Conservation (phyloP, 1,284 basidiomycete species). For the Cutaneotrichosporon daszewskae region DNA sequence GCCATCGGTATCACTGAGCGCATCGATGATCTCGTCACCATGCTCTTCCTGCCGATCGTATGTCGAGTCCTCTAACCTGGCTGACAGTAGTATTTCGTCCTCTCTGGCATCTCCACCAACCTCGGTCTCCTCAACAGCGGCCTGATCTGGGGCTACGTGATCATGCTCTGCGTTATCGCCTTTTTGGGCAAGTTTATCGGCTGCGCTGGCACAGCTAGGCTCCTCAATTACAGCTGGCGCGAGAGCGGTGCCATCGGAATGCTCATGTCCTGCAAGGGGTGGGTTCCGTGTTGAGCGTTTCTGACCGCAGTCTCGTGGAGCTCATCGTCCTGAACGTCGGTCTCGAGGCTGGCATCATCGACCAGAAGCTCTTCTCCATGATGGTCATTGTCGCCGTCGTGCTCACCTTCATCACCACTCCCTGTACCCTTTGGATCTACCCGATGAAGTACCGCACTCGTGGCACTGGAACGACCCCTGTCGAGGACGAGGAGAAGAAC, state of each 20-base stretch:
- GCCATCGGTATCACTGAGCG: constrained; percentile 69
- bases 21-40: constrained; percentile 64
- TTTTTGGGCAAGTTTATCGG: constrained; percentile 71
- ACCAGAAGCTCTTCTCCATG: constrained; percentile 64
- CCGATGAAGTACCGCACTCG: constrained; percentile 56
- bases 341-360: constrained; percentile 69
- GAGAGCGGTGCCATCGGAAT: constrained; percentile 81
- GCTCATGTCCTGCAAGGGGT: constrained; percentile 92
- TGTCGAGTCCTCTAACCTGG: constrained; percentile 27
- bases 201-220: constrained; percentile 60
- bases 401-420: constrained; percentile 84
- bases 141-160: constrained; percentile 75
- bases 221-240: constrained; percentile 64
- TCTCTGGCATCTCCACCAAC: constrained; percentile 78
- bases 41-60: constrained; percentile 74
- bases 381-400: constrained; percentile 83
- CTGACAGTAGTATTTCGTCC: constrained; percentile 62
- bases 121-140: constrained; percentile 68
- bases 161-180: constrained; percentile 73
- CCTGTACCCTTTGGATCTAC: constrained; percentile 70
- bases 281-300: no score
- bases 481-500: constrained; percentile 19
- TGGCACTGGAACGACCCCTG: constrained; percentile 8
- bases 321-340: constrained; percentile 92
- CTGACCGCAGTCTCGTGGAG: constrained; percentile 70